Evolutionary conservation across 2,329 filamentous ascomycete genomes (phyloP).

Genomic region (Lasiodiplodia sp.): DNA sequence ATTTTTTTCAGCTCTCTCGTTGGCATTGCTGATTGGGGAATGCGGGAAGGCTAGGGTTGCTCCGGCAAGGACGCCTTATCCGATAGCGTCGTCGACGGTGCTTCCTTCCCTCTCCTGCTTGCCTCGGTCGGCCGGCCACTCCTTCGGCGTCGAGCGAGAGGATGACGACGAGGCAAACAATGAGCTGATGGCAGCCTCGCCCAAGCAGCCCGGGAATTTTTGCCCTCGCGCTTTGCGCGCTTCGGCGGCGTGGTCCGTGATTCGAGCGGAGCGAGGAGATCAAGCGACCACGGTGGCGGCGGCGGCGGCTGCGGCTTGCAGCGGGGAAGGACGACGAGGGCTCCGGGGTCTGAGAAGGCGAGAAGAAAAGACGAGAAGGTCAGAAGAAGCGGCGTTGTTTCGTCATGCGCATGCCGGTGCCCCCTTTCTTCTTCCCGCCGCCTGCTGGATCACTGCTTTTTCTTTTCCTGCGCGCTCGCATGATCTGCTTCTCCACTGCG

Average conservation of each 20-base stretch:
- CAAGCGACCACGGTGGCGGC: slow-evolving; percentile 7
- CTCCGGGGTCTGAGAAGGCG: not conserved
- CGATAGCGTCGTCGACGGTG: not conserved
- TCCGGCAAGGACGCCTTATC: slow-evolving; percentile 14
- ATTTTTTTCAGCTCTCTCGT: not conserved
- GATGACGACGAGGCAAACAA: not conserved
- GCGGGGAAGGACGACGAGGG: slow-evolving; percentile 12
- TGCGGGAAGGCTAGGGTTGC: not conserved
- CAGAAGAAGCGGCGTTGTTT: not conserved
- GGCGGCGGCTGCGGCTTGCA: slow-evolving; percentile 6
- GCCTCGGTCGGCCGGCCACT: slow-evolving; percentile 17
- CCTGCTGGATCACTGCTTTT: not conserved
- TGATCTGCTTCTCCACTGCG: not conserved
- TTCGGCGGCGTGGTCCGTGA: not conserved
- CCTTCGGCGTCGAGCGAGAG: slow-evolving; percentile 12
- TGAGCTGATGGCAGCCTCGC: not conserved
- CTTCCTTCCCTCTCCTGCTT: not conserved
- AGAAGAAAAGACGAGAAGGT: not conserved
- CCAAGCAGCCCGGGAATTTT: not conserved
- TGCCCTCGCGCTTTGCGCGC: slow-evolving; percentile 15
- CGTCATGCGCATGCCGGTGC: slow-evolving; percentile 12
- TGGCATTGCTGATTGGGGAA: not conserved
- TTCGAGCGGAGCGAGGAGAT: not conserved
- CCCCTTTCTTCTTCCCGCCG: not conserved
- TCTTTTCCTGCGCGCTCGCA: not conserved